Evolutionary conservation across 148 eudicot species (phyloP).

Genomic region (Silene conica): DNA sequence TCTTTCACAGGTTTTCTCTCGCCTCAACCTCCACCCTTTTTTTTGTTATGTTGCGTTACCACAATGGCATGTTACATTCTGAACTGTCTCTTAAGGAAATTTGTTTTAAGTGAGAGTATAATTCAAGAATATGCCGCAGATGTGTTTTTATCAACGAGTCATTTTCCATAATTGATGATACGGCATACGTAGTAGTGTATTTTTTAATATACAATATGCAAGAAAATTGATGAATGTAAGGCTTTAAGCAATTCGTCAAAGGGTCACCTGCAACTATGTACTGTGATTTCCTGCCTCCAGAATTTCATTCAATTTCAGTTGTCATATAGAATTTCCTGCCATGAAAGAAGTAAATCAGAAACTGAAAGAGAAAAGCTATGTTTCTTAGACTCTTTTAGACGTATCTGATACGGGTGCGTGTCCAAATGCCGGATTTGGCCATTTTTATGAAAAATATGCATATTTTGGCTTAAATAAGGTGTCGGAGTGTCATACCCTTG

Average conservation of each 20-base stretch:
- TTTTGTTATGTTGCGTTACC: neutral
- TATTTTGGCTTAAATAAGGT: no score
- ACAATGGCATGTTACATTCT: no score
- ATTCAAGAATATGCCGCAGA: no score
- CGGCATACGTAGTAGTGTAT: neutral
- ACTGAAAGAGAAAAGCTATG: no score
- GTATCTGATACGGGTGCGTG: no score
- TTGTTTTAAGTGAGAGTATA: no score
- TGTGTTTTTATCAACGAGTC: neutral
- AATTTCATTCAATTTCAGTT: neutral
- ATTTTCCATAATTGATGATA: neutral
- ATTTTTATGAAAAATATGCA: no score
- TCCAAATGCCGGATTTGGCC: no score
- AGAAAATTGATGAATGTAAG: neutral
- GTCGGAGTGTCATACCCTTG: no score
- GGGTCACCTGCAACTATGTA: slow-evolving; percentile 10
- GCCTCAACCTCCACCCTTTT: neutral
- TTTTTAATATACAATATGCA: neutral
- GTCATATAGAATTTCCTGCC: slow-evolving; percentile 7
- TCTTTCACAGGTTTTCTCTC: slow-evolving; percentile 32
- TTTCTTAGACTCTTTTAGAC: no score
- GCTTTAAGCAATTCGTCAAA: neutral
- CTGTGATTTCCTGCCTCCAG: neutral
- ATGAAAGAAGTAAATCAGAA: neutral
- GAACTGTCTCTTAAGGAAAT: no score